Percentiles rank a stretch among this genome's conserved stretches.
phyloP scores from a whole-genome alignment of 768 basidiomycete genomes.

The Mycena belliarum region DNA sequence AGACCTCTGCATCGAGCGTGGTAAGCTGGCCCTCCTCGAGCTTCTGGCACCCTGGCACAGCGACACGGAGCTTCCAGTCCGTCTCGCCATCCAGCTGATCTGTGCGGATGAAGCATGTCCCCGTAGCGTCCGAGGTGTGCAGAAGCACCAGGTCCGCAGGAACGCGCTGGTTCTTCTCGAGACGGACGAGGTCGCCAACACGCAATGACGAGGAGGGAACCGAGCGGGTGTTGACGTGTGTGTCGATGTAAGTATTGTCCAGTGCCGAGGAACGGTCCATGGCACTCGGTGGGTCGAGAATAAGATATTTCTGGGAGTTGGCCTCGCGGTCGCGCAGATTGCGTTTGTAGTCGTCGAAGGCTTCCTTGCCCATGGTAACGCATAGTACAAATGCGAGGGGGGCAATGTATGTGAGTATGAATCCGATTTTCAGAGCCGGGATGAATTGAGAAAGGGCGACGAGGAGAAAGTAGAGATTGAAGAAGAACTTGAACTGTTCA shows the following conservation, averaged over 20 bases:
- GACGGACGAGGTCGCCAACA: slow-evolving; percentile 86
- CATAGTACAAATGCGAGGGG: slow-evolving; percentile 93
- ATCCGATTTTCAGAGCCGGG: slow-evolving; percentile 94
- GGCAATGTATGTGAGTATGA: slow-evolving; percentile 93
- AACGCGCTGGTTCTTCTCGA: slow-evolving; percentile 97
- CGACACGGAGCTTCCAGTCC: slow-evolving; percentile 96
- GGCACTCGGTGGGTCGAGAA: slow-evolving; percentile 59
- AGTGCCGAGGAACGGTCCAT: slow-evolving; percentile 34
- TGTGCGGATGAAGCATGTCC: slow-evolving; percentile 96
- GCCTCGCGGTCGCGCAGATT: slow-evolving; percentile 90
- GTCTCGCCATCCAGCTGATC: slow-evolving; percentile 99
- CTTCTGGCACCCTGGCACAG: slow-evolving; percentile 82
- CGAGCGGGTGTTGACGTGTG: slow-evolving; percentile 61
- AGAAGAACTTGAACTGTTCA: slow-evolving; percentile 99
- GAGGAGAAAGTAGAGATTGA: slow-evolving; percentile 97
- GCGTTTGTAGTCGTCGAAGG: slow-evolving; percentile 97
- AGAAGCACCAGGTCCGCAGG: slow-evolving; percentile 93
- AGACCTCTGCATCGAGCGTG: slow-evolving; percentile 85
- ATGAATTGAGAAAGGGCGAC: slow-evolving; percentile 96
- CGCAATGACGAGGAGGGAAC: slow-evolving; percentile 86
- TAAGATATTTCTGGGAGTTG: slow-evolving; percentile 89
- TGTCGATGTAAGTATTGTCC: slow-evolving; percentile 46
- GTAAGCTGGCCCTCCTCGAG: slow-evolving; percentile 53
- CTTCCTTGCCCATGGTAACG: slow-evolving; percentile 98
- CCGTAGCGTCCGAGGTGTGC: slow-evolving; percentile 83